Conservation (phyloP, 164 flowering plant species). For the Euptelea pleiosperma region DNA sequence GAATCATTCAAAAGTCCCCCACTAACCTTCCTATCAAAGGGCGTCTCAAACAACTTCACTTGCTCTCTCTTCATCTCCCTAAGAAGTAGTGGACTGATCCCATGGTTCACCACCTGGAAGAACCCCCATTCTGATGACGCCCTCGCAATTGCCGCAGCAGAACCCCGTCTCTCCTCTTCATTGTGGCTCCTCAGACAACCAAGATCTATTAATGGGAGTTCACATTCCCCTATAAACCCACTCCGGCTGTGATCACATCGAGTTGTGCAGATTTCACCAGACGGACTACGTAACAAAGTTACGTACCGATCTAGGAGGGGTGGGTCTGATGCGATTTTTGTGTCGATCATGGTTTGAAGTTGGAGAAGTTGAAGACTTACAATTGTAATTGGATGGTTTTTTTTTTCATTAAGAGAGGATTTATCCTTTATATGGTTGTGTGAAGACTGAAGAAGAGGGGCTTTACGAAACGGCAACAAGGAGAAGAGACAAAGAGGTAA, state of each 20-base stretch:
- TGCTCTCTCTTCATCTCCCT: conserved; percentile 63
- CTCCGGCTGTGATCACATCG: not conserved
- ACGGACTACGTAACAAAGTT: conserved; percentile 17
- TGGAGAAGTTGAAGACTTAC: too few species aligned
- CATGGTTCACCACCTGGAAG: conserved; percentile 81
- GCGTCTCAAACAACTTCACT: conserved; percentile 46
- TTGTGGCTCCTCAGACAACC: conserved; percentile 26
- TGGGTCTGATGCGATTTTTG: conserved; percentile 33
- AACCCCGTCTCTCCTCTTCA: conserved; percentile 25
- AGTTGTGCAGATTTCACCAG: not conserved
- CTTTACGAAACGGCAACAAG: too few species aligned
- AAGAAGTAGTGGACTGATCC: conserved; percentile 47
- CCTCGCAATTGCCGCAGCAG: conserved; percentile 33
- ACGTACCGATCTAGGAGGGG: conserved; percentile 42
- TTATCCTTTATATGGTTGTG: conserved; percentile 15
- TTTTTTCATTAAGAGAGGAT: not conserved
- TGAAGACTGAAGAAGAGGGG: too few species aligned
- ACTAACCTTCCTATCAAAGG: conserved; percentile 51
- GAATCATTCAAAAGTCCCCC: conserved; percentile 48
- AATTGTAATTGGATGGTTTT: too few species aligned
- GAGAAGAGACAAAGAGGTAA: conserved; percentile 25
- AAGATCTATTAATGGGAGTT: conserved; percentile 67
- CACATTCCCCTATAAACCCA: conserved; percentile 34
- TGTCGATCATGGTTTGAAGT: conserved; percentile 23
- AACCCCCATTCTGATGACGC: conserved; percentile 85